phyloP scores from a whole-genome alignment of 2,329 filamentous ascomycete genomes.

The Leptographium radiaticola region DNA sequence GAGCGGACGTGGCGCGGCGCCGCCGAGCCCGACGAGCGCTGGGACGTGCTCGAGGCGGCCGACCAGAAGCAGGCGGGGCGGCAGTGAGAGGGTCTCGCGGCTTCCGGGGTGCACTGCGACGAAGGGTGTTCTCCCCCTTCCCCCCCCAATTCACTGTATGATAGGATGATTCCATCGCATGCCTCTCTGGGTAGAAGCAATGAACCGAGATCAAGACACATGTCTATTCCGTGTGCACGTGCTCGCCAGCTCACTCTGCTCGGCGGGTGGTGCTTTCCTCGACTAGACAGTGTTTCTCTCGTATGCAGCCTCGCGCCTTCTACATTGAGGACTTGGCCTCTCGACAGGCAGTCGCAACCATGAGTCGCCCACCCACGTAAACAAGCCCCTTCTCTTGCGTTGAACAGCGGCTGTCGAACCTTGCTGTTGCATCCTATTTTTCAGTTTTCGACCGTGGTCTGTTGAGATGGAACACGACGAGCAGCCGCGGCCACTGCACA shows the following conservation, averaged over 20 bases:
- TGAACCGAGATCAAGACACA: too few species aligned
- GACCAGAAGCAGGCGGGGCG: background rate
- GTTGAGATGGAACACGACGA: background rate
- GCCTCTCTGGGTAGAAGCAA: too few species aligned
- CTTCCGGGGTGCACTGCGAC: too few species aligned
- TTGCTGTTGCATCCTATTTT: background rate
- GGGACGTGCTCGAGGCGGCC: background rate
- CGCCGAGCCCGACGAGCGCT: background rate
- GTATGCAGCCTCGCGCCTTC: background rate
- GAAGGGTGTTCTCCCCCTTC: too few species aligned
- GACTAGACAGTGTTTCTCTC: too few species aligned
- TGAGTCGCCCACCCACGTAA: background rate
- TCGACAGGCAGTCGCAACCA: background rate
- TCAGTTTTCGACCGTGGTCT: background rate
- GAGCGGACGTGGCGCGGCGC: conserved; percentile 45
- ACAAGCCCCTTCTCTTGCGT: background rate
- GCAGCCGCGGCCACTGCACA: conserved; percentile 11
- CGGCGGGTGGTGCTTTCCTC: too few species aligned
- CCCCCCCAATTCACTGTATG: too few species aligned
- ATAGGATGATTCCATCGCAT: too few species aligned
- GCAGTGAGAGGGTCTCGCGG: background rate
- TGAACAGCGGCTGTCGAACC: too few species aligned
- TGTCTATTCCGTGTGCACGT: too few species aligned
- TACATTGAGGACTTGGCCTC: background rate
- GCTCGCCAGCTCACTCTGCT: too few species aligned